Conservation (phyloP, 176 grass and related monocot species). For the Triticum monococcum region DNA sequence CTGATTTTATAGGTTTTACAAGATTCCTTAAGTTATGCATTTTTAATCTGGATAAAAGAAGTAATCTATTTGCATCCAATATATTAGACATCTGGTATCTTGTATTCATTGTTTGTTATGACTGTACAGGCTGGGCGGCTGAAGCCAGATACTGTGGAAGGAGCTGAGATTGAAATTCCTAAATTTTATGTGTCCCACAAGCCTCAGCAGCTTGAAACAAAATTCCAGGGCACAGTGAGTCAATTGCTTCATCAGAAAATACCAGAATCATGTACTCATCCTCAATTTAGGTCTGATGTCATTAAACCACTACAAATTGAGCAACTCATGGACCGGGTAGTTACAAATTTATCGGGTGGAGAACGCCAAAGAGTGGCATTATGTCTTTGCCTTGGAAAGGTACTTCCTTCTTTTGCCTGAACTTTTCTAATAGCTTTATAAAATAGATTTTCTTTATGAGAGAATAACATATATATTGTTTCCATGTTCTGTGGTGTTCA, state of each 20-base stretch:
- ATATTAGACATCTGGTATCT: not conserved
- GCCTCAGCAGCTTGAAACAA: constrained; percentile 72
- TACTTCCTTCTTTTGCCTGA: constrained; percentile 12
- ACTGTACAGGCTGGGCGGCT: constrained; percentile 56
- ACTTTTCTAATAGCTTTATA: not conserved
- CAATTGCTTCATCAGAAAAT: constrained; percentile 65
- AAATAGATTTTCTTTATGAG: not conserved
- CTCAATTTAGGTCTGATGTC: constrained; percentile 74
- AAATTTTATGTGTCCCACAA: constrained; percentile 92
- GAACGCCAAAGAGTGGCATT: constrained; percentile 90
- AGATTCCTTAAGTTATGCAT: too few relatives aligned
- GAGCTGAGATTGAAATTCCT: constrained; percentile 70
- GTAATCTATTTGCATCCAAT: not conserved
- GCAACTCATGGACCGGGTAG: constrained; percentile 77
- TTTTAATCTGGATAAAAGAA: not conserved
- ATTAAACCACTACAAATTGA: constrained; percentile 97
- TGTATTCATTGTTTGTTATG: constrained; percentile 23
- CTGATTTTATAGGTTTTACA: too few relatives aligned
- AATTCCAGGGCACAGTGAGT: constrained; percentile 48
- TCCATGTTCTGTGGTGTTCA: not conserved
- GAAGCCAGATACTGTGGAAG: constrained; percentile 71
- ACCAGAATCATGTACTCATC: constrained; percentile 51
- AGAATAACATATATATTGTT: not conserved
- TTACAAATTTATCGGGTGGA: constrained; percentile 89
- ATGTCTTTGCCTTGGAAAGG: constrained; percentile 92